phyloP scores from a whole-genome alignment of 179 eudicot species.

The Silene coronaria region DNA sequence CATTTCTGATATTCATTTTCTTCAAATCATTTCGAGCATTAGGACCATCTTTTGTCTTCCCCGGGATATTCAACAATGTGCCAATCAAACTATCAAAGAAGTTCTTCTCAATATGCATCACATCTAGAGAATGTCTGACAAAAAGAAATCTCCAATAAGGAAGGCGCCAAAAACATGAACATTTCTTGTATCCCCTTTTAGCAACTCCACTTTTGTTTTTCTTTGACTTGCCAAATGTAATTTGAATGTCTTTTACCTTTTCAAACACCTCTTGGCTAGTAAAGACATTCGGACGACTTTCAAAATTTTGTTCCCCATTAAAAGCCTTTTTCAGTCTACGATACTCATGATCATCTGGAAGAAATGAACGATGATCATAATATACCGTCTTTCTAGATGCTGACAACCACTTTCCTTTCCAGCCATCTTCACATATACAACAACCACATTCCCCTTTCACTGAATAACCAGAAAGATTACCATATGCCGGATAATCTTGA shows the following conservation, averaged over 20 bases:
- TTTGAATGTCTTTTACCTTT: no score
- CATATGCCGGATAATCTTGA: no score
- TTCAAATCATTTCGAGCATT: background rate
- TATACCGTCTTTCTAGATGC: background rate
- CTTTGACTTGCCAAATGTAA: background rate
- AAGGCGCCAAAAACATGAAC: constrained; percentile 3
- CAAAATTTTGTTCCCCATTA: no score
- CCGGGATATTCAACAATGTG: no score
- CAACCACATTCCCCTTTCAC: no score
- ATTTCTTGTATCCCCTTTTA: constrained; percentile 1
- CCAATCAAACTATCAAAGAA: constrained; percentile 3
- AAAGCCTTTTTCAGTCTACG: no score
- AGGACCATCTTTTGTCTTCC: background rate
- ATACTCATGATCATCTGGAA: no score
- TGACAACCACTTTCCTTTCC: background rate
- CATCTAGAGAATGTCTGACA: background rate
- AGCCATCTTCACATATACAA: background rate
- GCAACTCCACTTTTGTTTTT: background rate
- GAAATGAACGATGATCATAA: background rate
- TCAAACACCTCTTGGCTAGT: no score
- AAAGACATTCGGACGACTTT: no score
- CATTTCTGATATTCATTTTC: background rate
- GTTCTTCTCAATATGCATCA: background rate
- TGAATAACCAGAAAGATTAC: no score
- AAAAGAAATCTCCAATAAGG: background rate